These are phyloP conservation scores for Auricularia auricula-judae DNA, from an alignment of 768 basidiomycete species.

Conservation along the genomic window DNA sequence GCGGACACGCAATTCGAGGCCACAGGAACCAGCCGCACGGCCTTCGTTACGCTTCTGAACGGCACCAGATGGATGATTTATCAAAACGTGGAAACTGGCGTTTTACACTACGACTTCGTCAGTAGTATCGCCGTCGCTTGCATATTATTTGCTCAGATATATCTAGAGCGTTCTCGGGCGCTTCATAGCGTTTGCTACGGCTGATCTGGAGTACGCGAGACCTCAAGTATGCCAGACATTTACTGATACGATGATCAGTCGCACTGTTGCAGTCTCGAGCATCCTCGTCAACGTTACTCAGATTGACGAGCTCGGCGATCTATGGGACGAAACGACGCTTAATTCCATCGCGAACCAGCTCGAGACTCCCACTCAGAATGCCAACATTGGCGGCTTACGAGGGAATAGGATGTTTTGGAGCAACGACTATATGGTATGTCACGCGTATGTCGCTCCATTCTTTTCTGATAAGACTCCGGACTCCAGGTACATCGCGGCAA, in stretches of 20 bases:
- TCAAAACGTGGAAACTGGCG: slow-evolving; percentile 40
- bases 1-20: slow-evolving; percentile 43
- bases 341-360: slow-evolving; percentile 29
- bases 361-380: slow-evolving; percentile 25
- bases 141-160: slow-evolving; percentile 3
- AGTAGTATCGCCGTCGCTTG: slow-evolving; percentile 15
- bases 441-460: no score
- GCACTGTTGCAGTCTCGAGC: slow-evolving; percentile 39
- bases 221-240: no score
- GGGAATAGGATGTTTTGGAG: slow-evolving; percentile 58
- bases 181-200: slow-evolving; percentile 56
- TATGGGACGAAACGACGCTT: slow-evolving; percentile 38
- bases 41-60: slow-evolving; percentile 45
- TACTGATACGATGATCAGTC: not conserved
- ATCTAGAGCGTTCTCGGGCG: slow-evolving; percentile 49
- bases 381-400: slow-evolving; percentile 40
- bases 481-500: slow-evolving; percentile 49
- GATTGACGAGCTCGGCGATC: slow-evolving; percentile 36
- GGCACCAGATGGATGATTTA: slow-evolving; percentile 65
- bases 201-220: slow-evolving; percentile 25
- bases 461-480: no score
- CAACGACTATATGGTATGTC: slow-evolving; percentile 56
- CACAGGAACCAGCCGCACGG: slow-evolving; percentile 20
- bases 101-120: slow-evolving; percentile 65
- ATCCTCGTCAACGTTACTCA: slow-evolving; percentile 48